phyloP scores from a whole-genome alignment of 2,329 filamentous ascomycete genomes.

The Juglanconis juglandina region DNA sequence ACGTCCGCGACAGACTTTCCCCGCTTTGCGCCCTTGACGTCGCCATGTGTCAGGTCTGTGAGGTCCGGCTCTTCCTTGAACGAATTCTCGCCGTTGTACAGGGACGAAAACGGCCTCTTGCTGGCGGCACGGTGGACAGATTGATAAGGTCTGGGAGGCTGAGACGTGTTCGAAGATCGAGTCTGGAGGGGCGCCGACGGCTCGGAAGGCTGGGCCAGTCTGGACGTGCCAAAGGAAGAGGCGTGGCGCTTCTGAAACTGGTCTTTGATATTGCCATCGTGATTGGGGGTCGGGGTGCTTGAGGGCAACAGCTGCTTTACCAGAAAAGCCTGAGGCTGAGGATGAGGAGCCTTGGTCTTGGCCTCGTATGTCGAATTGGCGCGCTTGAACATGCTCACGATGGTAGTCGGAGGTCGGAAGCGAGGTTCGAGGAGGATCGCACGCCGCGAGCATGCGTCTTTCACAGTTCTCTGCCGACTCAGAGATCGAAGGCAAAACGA shows the following conservation, averaged over 20 bases:
- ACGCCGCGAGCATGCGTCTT: not conserved
- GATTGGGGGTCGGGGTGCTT: constrained; percentile 46
- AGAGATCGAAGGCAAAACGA: constrained; percentile 19
- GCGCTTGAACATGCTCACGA: constrained; percentile 17
- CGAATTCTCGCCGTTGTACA: constrained; percentile 44
- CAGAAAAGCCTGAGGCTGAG: constrained; percentile 29
- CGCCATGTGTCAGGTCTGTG: constrained; percentile 34
- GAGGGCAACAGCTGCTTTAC: constrained; percentile 56
- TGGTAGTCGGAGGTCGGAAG: not conserved
- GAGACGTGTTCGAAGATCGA: constrained; percentile 33
- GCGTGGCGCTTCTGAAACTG: constrained; percentile 41
- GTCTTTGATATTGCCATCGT: constrained; percentile 47
- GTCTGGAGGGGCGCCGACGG: constrained; percentile 27
- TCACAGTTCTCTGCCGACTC: constrained; percentile 13
- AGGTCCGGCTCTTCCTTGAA: constrained; percentile 42
- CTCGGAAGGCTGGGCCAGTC: constrained; percentile 9
- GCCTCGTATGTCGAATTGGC: constrained; percentile 33
- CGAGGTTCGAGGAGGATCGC: not conserved
- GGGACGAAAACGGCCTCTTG: constrained; percentile 34
- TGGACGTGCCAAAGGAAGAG: constrained; percentile 25
- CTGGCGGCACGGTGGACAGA: constrained; percentile 16
- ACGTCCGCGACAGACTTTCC: constrained; percentile 35
- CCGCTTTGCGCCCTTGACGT: constrained; percentile 23
- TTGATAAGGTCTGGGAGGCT: constrained; percentile 19
- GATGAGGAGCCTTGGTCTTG: constrained; percentile 24